Evolutionary conservation across 345 rosid species (phyloP).

Genomic region (Rhodomyrtus tomentosa): DNA sequence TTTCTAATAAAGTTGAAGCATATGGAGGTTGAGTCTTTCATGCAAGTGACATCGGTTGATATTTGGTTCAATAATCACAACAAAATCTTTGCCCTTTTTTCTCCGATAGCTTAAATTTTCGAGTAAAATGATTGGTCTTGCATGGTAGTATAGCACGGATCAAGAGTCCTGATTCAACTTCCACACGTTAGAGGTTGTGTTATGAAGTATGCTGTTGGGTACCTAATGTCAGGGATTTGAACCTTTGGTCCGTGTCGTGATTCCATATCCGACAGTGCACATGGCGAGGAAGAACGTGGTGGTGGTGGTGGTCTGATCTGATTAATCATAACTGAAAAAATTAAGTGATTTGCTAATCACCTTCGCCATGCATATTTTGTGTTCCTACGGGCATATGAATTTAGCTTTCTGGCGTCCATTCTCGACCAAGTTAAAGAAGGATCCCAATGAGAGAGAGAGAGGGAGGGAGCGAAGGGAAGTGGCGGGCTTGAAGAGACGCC

Average conservation of each 20-base stretch:
- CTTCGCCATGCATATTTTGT: background rate
- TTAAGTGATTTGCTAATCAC: background rate
- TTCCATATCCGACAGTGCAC: too few species aligned
- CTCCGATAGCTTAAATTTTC: background rate
- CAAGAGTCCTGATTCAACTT: background rate
- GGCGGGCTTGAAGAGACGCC: conserved; percentile 12
- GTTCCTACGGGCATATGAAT: background rate
- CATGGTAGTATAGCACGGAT: too few species aligned
- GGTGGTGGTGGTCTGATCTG: background rate
- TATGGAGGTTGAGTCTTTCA: background rate
- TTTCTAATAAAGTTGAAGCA: background rate
- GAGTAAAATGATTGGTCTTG: too few species aligned
- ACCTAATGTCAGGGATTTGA: background rate
- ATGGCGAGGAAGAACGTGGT: too few species aligned
- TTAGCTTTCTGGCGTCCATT: background rate
- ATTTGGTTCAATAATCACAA: background rate
- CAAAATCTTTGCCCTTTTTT: background rate
- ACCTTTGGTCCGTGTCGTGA: too few species aligned
- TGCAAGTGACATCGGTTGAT: background rate
- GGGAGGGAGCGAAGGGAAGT: background rate
- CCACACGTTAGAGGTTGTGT: background rate
- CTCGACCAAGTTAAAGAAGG: background rate
- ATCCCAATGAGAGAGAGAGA: background rate
- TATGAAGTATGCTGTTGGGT: background rate
- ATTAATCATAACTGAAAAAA: background rate